Evolutionary conservation across 345 rosid species (phyloP), one percentile per base, ranked within the genome.

Genomic region (Isatis tinctoria): DNA sequence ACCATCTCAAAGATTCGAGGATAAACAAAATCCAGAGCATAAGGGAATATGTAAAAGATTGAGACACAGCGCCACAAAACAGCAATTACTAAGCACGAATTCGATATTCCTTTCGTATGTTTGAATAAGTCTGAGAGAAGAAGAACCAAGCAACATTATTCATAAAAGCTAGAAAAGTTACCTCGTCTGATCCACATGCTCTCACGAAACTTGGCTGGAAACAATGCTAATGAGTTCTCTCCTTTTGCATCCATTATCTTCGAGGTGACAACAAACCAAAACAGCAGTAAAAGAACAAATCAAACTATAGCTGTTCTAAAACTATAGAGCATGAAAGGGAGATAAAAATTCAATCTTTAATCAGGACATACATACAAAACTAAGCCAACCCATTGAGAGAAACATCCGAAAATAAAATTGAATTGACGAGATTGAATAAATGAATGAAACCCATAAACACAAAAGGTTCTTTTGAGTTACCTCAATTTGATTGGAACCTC

Each of bases 131-230:
- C 4, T 45, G 14, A 17, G 53, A 16, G 30, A 40, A 16, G 30
- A 40, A 44, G 47, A 54, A 26, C 18, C 20, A 33, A 44, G 53
- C 26, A 65, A 64, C 9, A 4, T 39, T 24, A 11, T 33, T 37
- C 12, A 3, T 63, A 39, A 14, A 3, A 17, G 3, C 5, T 3
- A 11, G 39, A 60, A 56, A 75, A 61, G 68, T 17, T 74, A 94
- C 97, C 97, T 86, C 88, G 85, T 82, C 88, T 91, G 69, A 95
- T 90, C 97, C 97, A 91, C 89, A 90, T 88, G 82, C 88, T 87
- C 88, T 84, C 93, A 48, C 89, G 95, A 81, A 95, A 91, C 76
- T 91, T 95, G 8, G 95, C 97, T 16, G 97, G 99, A 78, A 95
- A 86, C 53, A 91, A 56, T 5, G 99, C 97, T 61, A 95, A 73